Evolutionary conservation across 2,329 filamentous ascomycete genomes (phyloP).

Genomic region (Bipolaris victoriae): DNA sequence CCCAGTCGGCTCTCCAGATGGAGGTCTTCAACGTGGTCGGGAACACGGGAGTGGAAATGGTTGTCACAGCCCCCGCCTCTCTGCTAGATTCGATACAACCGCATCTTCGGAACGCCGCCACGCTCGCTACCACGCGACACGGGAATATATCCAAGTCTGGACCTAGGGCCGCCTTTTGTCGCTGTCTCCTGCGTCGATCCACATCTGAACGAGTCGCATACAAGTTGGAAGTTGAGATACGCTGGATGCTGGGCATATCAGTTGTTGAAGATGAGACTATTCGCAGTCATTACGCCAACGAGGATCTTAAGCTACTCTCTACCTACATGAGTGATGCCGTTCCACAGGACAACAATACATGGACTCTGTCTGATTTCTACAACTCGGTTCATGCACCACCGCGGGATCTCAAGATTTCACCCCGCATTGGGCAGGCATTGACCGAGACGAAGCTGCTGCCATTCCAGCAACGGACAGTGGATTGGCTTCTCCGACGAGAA

Average conservation of each 20-base stretch:
- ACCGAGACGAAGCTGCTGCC: conserved; percentile 64
- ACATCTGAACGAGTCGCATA: conserved; percentile 8
- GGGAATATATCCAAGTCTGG: conserved; percentile 27
- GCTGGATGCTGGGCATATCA: conserved; percentile 39
- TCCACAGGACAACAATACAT: conserved; percentile 34
- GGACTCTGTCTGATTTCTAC: conserved; percentile 68
- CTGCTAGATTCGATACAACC: conserved; percentile 27
- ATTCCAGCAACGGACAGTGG: conserved; percentile 72
- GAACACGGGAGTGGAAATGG: conserved; percentile 23
- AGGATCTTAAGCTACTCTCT: conserved; percentile 35
- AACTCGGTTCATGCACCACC: conserved; percentile 68
- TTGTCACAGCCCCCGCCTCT: conserved; percentile 23
- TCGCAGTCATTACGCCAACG: conserved; percentile 24
- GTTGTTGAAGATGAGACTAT: conserved; percentile 32
- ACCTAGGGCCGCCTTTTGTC: conserved; percentile 34
- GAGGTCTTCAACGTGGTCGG: conserved; percentile 26
- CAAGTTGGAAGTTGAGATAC: conserved; percentile 34
- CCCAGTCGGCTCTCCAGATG: conserved; percentile 20
- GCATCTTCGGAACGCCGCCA: conserved; percentile 30
- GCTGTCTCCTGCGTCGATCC: conserved; percentile 27
- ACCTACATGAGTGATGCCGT: conserved; percentile 29
- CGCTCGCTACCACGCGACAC: conserved; percentile 23
- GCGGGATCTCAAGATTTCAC: conserved; percentile 47
- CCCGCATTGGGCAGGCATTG: conserved; percentile 37
- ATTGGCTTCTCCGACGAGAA: conserved; percentile 74